Conservation (phyloP, 1,139 yeast genomes). For the Kurtzmaniella quercitrusa region DNA sequence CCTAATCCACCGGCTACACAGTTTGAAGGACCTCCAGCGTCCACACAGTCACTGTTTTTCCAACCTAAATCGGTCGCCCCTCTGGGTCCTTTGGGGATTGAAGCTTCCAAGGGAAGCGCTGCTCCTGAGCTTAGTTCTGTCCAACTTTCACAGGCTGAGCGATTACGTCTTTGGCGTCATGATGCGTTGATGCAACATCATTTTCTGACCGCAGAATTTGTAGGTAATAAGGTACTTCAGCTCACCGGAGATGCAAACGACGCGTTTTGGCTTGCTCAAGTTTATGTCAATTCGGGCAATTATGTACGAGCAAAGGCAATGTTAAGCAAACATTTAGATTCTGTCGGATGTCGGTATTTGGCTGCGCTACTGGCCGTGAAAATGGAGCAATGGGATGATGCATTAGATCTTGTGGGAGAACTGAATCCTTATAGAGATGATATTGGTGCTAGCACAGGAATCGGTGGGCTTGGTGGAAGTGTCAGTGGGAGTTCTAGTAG, state of each 20-base stretch:
- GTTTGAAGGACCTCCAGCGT: conserved; percentile 44
- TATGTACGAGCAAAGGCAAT: conserved; percentile 76
- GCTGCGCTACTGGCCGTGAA: conserved; percentile 74
- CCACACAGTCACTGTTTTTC: conserved; percentile 34
- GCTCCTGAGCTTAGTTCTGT: conserved; percentile 13
- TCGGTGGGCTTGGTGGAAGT: neutral
- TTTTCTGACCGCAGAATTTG: conserved; percentile 81
- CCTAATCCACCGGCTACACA: conserved; percentile 44
- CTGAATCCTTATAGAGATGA: conserved; percentile 58
- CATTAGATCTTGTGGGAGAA: conserved; percentile 82
- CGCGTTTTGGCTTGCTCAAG: conserved; percentile 96
- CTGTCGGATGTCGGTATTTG: conserved; percentile 75
- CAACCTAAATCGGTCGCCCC: conserved; percentile 9
- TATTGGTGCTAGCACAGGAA: neutral
- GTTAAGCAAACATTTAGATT: conserved; percentile 39
- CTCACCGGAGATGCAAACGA: conserved; percentile 84
- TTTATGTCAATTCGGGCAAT: conserved; percentile 69
- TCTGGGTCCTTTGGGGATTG: conserved; percentile 9
- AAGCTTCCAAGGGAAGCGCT: conserved; percentile 4
- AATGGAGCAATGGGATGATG: conserved; percentile 83
- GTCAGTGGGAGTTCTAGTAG: neutral
- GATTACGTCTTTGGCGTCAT: conserved; percentile 86
- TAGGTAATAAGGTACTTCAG: conserved; percentile 84
- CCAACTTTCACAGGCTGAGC: conserved; percentile 78
- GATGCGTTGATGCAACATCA: conserved; percentile 94